Evolutionary conservation across 306 rosid species (phyloP).

Genomic region (Begonia peltatifolia): DNA sequence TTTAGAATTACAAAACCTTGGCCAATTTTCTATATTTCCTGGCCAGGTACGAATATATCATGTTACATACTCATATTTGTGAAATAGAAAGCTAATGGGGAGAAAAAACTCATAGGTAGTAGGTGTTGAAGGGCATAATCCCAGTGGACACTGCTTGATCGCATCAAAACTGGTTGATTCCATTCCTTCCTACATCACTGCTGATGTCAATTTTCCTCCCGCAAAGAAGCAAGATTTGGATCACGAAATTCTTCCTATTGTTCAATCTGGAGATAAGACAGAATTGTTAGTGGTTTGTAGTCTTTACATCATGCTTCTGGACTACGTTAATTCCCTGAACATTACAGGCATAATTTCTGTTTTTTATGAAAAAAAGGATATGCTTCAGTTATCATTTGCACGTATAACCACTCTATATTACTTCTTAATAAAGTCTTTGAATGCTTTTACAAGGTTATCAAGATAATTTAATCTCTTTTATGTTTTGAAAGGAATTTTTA

Average conservation of each 20-base stretch:
- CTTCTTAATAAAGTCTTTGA: not conserved
- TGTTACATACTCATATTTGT: constrained; percentile 1
- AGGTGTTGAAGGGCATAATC: constrained; percentile 87
- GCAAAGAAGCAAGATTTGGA: constrained; percentile 65
- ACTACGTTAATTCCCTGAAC: not conserved
- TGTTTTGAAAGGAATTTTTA: no score
- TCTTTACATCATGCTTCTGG: not conserved
- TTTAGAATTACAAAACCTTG: constrained; percentile 54
- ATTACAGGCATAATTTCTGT: no score
- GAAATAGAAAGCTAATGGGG: no score
- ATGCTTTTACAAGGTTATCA: no score
- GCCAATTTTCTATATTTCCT: constrained; percentile 76
- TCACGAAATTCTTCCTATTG: constrained; percentile 28
- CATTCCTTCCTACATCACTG: constrained; percentile 28
- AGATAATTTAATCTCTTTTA: no score
- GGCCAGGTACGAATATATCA: constrained; percentile 59
- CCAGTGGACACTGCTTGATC: constrained; percentile 90
- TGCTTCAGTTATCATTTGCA: not conserved
- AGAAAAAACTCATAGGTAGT: constrained; percentile 42
- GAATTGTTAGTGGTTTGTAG: constrained; percentile 55
- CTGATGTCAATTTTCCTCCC: constrained; percentile 41
- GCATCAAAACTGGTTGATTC: constrained; percentile 73
- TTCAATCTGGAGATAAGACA: constrained; percentile 23
- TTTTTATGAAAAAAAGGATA: not conserved
- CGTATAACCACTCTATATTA: not conserved